Evolutionary conservation across 164 flowering plant genomes (phyloP).

Genomic region (Magnolia officinalis): DNA sequence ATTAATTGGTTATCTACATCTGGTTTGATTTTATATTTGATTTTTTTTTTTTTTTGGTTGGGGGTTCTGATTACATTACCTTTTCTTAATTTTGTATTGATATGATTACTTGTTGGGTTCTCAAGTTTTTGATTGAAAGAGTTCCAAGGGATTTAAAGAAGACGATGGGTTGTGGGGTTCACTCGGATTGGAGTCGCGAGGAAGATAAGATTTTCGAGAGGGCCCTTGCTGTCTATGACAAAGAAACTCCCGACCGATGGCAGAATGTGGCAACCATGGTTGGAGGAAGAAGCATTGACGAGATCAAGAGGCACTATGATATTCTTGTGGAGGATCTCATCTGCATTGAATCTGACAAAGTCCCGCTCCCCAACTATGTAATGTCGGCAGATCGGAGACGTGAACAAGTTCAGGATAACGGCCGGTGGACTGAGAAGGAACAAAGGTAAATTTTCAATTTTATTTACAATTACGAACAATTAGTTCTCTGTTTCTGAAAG

Average conservation of each 20-base stretch:
- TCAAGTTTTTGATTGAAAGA: background rate
- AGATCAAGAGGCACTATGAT: conserved; percentile 56
- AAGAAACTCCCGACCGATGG: conserved; percentile 57
- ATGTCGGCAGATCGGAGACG: background rate
- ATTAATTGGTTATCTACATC: no score
- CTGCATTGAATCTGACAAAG: conserved; percentile 47
- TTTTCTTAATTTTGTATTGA: background rate
- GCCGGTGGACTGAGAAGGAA: background rate
- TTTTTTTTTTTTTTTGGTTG: background rate
- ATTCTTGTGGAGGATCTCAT: conserved; percentile 53
- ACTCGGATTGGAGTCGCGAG: conserved; percentile 60
- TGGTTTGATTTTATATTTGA: no score
- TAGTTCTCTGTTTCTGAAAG: background rate
- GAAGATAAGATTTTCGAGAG: conserved; percentile 70
- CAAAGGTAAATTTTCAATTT: background rate
- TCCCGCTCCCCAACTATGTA: conserved; percentile 6
- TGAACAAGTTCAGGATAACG: background rate
- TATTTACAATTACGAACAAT: background rate
- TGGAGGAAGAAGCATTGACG: conserved; percentile 46
- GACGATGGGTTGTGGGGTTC: background rate
- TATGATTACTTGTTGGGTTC: background rate
- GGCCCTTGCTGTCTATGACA: conserved; percentile 57
- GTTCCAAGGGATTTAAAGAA: background rate
- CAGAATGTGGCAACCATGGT: conserved; percentile 53
- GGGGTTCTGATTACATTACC: background rate